A percentile compares a stretch with the other conserved stretches of the same genome.
These are phyloP conservation scores for Circinella umbellata DNA, from an alignment of 371 early-diverging fungal genomes.

Conservation along the genomic window DNA sequence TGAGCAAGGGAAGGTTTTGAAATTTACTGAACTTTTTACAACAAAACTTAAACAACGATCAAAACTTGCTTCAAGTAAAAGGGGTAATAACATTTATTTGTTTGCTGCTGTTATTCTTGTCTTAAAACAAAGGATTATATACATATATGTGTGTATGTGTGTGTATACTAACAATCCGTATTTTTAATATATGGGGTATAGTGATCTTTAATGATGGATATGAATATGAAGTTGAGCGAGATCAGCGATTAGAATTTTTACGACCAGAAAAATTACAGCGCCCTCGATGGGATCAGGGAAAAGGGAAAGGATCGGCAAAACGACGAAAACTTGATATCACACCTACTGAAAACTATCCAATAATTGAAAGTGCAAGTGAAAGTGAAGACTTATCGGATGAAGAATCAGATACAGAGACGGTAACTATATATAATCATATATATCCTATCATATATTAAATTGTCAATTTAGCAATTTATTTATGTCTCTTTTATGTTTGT, in stretches of 20 bases:
- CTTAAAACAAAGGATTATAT: not conserved
- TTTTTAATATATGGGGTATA: slow-evolving; percentile 5
- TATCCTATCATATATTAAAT: not conserved
- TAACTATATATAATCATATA: not conserved
- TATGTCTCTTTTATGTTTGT: not conserved
- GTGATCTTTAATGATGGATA: slow-evolving; percentile 45
- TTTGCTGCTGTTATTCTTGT: not conserved
- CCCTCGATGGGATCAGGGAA: slow-evolving; percentile 14
- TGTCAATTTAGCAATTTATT: not conserved
- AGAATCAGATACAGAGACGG: not conserved
- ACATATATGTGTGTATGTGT: too few species aligned
- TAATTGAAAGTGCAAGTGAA: slow-evolving; percentile 9
- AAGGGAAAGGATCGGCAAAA: slow-evolving; percentile 20
- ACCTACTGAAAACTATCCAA: not conserved
- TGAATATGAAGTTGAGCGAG: slow-evolving; percentile 50
- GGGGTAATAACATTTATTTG: slow-evolving; percentile 26
- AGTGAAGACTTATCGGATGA: slow-evolving; percentile 8
- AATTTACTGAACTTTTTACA: slow-evolving; percentile 74
- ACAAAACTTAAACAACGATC: slow-evolving; percentile 41
- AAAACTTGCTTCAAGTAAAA: slow-evolving; percentile 33
- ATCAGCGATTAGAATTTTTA: slow-evolving; percentile 43
- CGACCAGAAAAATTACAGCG: slow-evolving; percentile 37
- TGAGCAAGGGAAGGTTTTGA: slow-evolving; percentile 62
- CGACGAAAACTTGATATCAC: slow-evolving; percentile 35
- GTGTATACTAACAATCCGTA: too few species aligned